phyloP scores from a whole-genome alignment of 2,329 filamentous ascomycete genomes.

The Monosporascus sp. region DNA sequence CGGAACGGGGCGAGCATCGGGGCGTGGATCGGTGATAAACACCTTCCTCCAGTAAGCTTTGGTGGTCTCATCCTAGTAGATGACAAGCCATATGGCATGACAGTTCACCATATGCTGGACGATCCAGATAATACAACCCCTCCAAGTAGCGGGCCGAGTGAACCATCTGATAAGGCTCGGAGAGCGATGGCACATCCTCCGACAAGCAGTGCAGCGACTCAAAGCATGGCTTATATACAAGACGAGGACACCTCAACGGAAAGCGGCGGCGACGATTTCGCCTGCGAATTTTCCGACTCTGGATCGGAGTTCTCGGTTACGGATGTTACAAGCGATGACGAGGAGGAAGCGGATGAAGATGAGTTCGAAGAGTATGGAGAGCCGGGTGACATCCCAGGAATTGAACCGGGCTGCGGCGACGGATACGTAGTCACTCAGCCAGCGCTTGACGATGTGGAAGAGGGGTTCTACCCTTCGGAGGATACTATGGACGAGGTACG shows the following conservation, averaged over 20 bases:
- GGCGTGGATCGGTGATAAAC: constrained; percentile 77
- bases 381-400: constrained; percentile 71
- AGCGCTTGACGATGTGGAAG: constrained; percentile 78
- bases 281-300: constrained; percentile 57
- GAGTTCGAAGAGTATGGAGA: constrained; percentile 54
- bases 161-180: constrained; percentile 8
- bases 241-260: constrained; percentile 34
- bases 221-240: constrained; percentile 14
- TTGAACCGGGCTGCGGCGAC: constrained; percentile 69
- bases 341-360: constrained; percentile 46
- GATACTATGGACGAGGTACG: constrained; percentile 59
- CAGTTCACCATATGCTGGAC: constrained; percentile 94
- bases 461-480: constrained; percentile 73
- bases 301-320: constrained; percentile 38
- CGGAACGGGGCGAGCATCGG: constrained; percentile 88
- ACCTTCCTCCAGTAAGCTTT: constrained; percentile 85
- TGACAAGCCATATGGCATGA: constrained; percentile 84
- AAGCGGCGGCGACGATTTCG: constrained; percentile 48
- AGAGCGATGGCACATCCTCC: constrained; percentile 12
- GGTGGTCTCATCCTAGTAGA: constrained; percentile 85
- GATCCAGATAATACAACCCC: constrained; percentile 43
- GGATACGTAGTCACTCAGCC: constrained; percentile 85
- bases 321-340: constrained; percentile 47
- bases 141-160: constrained; percentile 1
- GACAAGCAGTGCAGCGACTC: constrained; percentile 20